phyloP scores from a whole-genome alignment of 2,329 filamentous ascomycete species.

The Ramularia endophylla region DNA sequence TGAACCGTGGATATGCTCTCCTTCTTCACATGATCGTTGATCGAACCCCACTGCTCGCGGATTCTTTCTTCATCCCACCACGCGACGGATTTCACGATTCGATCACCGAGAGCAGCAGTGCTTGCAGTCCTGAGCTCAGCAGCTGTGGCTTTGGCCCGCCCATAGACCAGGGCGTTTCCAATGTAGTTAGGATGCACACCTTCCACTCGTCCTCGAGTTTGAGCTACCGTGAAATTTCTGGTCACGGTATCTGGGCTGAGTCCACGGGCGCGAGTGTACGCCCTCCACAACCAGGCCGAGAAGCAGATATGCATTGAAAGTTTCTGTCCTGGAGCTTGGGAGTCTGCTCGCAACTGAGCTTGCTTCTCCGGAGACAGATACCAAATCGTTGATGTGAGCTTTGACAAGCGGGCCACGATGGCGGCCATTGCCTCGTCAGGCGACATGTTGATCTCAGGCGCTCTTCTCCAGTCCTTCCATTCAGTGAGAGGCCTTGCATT shows the following conservation, averaged over 20 bases:
- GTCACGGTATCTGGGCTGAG: constrained; percentile 7
- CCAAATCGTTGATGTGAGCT: constrained; percentile 9
- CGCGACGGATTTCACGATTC: constrained; percentile 10
- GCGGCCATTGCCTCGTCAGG: constrained; percentile 3
- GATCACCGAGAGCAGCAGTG: constrained; percentile 3
- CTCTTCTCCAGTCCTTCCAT: constrained; percentile 12
- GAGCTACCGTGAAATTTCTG: constrained; percentile 6
- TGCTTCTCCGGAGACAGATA: constrained; percentile 7
- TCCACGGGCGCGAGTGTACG: constrained; percentile 5
- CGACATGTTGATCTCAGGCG: constrained; percentile 7
- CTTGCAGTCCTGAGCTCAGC: constrained; percentile 4
- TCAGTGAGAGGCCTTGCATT: constrained; percentile 8
- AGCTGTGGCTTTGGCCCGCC: constrained; percentile 11
- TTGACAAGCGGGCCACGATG: constrained; percentile 3
- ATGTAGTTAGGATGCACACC: constrained; percentile 11
- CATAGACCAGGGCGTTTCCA: constrained; percentile 13
- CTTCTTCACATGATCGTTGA: constrained; percentile 5
- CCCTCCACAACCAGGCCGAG: constrained; percentile 9
- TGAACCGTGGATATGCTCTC: constrained; percentile 6
- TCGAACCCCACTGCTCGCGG: constrained; percentile 14
- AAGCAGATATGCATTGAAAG: constrained; percentile 10
- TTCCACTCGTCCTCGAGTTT: constrained; percentile 10
- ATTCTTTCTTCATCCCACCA: constrained; percentile 11
- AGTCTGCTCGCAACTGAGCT: constrained; percentile 4
- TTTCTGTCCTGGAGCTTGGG: constrained; percentile 5